Evolutionary conservation across 2,329 filamentous ascomycete species (phyloP).

Genomic region (Sclerotinia minor): DNA sequence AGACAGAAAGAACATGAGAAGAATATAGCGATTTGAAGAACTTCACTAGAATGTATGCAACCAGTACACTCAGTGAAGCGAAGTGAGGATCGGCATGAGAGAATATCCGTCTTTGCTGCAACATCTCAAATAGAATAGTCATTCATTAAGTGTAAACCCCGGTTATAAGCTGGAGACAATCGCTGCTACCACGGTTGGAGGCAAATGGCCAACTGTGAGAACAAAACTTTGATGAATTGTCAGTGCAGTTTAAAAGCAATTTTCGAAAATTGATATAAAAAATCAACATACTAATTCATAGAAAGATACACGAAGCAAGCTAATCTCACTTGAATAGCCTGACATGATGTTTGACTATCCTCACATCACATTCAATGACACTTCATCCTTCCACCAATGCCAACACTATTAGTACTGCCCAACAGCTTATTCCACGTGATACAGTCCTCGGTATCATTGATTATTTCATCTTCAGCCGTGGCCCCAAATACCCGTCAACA

Average conservation of each 20-base stretch:
- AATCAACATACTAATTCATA: too few relatives aligned
- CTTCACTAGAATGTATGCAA: too few relatives aligned
- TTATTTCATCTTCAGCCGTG: not conserved
- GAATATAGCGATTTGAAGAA: not conserved
- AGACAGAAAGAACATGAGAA: too few relatives aligned
- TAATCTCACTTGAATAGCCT: not conserved
- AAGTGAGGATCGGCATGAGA: not conserved
- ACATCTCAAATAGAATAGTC: too few relatives aligned
- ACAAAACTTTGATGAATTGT: too few relatives aligned
- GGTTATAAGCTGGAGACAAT: too few relatives aligned
- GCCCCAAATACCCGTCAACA: not conserved
- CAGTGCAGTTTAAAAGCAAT: too few relatives aligned
- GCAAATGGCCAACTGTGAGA: too few relatives aligned
- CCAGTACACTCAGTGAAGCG: not conserved
- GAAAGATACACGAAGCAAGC: not conserved
- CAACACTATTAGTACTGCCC: not conserved
- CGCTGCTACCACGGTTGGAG: too few relatives aligned
- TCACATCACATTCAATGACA: not conserved
- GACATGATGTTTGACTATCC: not conserved
- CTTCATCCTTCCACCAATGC: not conserved
- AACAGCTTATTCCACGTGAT: not conserved
- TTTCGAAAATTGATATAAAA: too few relatives aligned
- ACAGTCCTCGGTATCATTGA: not conserved
- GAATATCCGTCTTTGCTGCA: not conserved
- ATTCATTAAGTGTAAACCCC: too few relatives aligned